Conservation (phyloP, 768 basidiomycete species). For the Daedalea quercina region DNA sequence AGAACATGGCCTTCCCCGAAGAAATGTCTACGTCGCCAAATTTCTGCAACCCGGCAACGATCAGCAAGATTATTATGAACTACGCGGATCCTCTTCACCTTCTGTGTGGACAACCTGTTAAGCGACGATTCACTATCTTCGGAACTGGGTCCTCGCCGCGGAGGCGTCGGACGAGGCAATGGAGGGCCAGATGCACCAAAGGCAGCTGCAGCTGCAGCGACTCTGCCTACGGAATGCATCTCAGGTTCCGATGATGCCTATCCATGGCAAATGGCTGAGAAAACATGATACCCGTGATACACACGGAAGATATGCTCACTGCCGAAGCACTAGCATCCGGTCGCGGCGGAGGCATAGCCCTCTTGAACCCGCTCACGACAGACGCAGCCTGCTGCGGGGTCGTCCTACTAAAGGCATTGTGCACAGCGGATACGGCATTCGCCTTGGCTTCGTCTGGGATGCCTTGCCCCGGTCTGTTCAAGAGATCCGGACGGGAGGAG, state of each 20-base stretch:
- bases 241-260: constrained; percentile 28
- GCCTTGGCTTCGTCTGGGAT: constrained; percentile 5
- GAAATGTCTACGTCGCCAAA: constrained; percentile 56
- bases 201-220: constrained; percentile 49
- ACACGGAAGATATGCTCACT: neutral
- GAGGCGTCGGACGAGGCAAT: constrained; percentile 24
- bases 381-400: neutral
- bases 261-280: too few species aligned
- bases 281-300: too few species aligned
- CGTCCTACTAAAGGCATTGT: constrained; percentile 11
- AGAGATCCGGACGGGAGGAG: constrained; percentile 60
- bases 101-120: constrained; percentile 13
- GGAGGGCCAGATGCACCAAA: constrained; percentile 21
- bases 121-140: constrained; percentile 11
- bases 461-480: constrained; percentile 19
- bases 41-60: constrained; percentile 31
- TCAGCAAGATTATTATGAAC: neutral
- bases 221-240: constrained; percentile 38
- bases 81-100: constrained; percentile 9
- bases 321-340: constrained; percentile 2
- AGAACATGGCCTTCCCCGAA: constrained; percentile 37
- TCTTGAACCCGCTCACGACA: constrained; percentile 8
- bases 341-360: neutral
- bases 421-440: constrained; percentile 12
- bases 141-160: constrained; percentile 12